Percentiles rank a stretch among this genome's conserved stretches.
Evolutionary conservation across 768 basidiomycete genomes (phyloP).

Genomic region (Boletus pseudopeckii): DNA sequence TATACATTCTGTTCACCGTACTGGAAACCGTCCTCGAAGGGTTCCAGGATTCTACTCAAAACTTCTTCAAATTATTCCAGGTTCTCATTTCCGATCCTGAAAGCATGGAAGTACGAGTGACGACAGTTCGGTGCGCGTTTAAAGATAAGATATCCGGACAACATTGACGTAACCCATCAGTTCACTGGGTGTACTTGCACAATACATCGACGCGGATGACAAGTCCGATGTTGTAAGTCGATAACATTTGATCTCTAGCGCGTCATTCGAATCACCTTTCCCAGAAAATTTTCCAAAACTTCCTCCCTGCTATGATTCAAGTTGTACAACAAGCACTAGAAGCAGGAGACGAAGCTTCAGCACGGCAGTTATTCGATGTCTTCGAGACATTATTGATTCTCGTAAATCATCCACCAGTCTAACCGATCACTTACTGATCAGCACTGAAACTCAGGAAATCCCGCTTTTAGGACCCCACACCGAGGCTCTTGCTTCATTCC

Average conservation of each 20-base stretch:
- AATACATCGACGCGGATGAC: constrained; percentile 86
- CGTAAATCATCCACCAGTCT: constrained; percentile 39
- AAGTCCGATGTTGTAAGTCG: constrained; percentile 77
- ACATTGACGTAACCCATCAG: constrained; percentile 34
- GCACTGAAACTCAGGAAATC: constrained; percentile 60
- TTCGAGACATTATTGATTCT: constrained; percentile 94
- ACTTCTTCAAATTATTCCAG: constrained; percentile 78
- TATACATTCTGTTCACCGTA: constrained; percentile 86
- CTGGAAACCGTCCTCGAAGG: constrained; percentile 89
- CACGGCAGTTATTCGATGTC: constrained; percentile 91
- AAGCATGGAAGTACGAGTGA: constrained; percentile 86
- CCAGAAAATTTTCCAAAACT: constrained; percentile 81
- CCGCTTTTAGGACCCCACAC: constrained; percentile 91
- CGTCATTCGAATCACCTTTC: background rate
- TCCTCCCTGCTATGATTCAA: constrained; percentile 84
- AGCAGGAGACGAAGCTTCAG: constrained; percentile 71
- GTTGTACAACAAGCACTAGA: constrained; percentile 86
- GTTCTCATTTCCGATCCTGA: constrained; percentile 75
- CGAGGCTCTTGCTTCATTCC: constrained; percentile 82
- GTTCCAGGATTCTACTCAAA: constrained; percentile 71
- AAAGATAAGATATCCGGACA: background rate
- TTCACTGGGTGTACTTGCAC: constrained; percentile 88
- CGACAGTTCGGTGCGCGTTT: constrained; percentile 66
- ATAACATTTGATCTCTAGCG: background rate
- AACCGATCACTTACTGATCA: constrained; percentile 3